Base-by-base conservation (phyloP, 2,329 filamentous ascomycete species). In the Trichothecium roseum region DNA sequence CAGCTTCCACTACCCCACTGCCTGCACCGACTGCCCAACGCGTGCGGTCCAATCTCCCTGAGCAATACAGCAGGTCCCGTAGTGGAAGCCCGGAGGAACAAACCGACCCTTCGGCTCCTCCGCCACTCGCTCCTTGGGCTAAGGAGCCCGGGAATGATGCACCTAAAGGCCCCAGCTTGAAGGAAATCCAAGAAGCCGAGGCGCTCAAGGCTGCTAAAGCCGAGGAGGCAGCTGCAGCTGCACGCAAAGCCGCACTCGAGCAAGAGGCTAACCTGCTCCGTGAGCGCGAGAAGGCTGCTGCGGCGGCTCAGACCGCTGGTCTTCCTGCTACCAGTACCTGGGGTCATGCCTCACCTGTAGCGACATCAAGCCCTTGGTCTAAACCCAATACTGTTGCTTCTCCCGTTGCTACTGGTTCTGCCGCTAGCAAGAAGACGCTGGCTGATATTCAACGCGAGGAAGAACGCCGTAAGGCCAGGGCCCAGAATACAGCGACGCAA, bases 401-500 rank as follows among this genome's bases (percentile, higher is more conserved):
- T 16, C 38, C 48, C 17, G 38, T 47, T 5, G 36, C 39, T 12
- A 35, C 55, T 2, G 10, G 10, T 24, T 24, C 20, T 6, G 34
- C 50, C 8, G 43, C 61, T 49, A 55, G 64, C 62, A 91, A 93
- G 68, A 95, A 95, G 72, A 94, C 87, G 0, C 68, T 96, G 30
- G 85, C 87, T 17, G 89, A 96, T 46, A 96, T 98, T 40, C 91
- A 96, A 56, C 88, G 88, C 43, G 91, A 98, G 61, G 91, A 98
- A 53, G 91, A 96, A 54, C 72, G 73, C 14, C 80, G 84, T 44
- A 98, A 98, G 69, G 79, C 82, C 49, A 85, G 82, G 55, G 73
- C 77, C 16, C 35, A 2, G 66, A 60, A 24, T 24, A 24, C 20
- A 6, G 20, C 20, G 10, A 24, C 6, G 6, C 20, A 24, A 10